Base-by-base conservation (phyloP, 108 stramenopile species). In the Schizochytrium sp. region DNA sequence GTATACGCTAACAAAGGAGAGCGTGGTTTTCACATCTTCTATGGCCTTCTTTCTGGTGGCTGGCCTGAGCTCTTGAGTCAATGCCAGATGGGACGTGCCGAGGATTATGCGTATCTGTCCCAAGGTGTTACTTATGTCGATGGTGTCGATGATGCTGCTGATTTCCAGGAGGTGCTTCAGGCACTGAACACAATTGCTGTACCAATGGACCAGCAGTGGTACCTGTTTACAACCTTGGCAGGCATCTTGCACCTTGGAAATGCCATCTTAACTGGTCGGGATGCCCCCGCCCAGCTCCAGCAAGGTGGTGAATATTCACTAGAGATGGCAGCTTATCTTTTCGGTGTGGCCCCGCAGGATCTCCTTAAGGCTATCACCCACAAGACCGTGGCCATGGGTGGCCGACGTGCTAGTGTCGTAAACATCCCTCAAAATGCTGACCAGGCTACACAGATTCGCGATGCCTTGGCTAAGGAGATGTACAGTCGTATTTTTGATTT, bases 291-390 rank as follows among this genome's bases (percentile, higher is more conserved):
- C 8, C 76, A 50, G 45, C 17, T 19, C n/a, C 28, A 88, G 28
- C 88, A 57, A 13, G 72, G 64, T 55, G 40, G 72, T 41, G 46
- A 89, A 47, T 53, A 87, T 56, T 57, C 87, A 17, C 89, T 98
- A 72, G 88, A 89, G 61, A 89, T 92, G 73, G 95, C 97, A 13
- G 96, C 97, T 7, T 87, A 72, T 10, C 92, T 98, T 40, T 89
- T 97, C 4, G 98, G 97, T 76, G 96, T 98, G 46, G 95, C 96
- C 72, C 58, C 94, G 42, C 93, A 92, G 0, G 95, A 94, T 61
- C 72, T 93, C 44, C 46, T 76, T 47, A n/a, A 87, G 57, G 61
- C 89, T 42, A 73, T 93, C 57, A 93, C 93, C 1, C 42, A 76
- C 72, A 47, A 72, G 42, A 60, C 46, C 58, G 89, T 93, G 28